These are phyloP conservation scores for Mucor velutinosus DNA, from an alignment of 371 early-diverging fungal species.

Conservation along the genomic window DNA sequence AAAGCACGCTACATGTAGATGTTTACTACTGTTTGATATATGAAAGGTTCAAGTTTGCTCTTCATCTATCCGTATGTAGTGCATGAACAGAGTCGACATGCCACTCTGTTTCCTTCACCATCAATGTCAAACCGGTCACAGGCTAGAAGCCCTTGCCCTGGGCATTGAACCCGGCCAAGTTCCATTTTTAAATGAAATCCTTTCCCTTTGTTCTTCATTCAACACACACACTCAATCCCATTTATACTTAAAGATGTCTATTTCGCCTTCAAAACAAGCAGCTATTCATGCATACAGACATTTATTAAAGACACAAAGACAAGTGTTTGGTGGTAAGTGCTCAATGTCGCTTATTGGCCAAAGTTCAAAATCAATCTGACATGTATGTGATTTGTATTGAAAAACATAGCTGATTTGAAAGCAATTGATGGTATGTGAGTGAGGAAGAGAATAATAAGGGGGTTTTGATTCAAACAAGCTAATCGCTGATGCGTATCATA, in stretches of 20 bases:
- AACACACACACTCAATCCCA: not conserved
- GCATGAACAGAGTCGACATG: not conserved
- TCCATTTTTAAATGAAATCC: not conserved
- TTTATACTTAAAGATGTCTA: not conserved
- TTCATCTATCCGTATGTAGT: not conserved
- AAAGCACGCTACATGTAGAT: not conserved
- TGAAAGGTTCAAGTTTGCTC: not conserved
- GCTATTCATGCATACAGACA: conserved; percentile 45
- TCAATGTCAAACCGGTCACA: not conserved
- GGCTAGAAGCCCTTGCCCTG: not conserved
- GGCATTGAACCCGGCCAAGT: not conserved
- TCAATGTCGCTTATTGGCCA: not conserved
- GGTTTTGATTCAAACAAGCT: not conserved
- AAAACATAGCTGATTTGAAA: conserved; percentile 31
- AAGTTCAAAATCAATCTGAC: not conserved
- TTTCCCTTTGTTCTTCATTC: not conserved
- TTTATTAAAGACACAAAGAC: conserved; percentile 43
- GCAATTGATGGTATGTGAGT: conserved; percentile 35
- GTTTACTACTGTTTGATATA: not conserved
- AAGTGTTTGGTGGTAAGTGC: conserved; percentile 44
- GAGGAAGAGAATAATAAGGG: not conserved
- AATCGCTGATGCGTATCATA: not conserved
- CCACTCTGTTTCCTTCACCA: not conserved
- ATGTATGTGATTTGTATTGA: not conserved
- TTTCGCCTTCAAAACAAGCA: conserved; percentile 39